phyloP scores from a whole-genome alignment of 2,329 filamentous ascomycete genomes.

The Hypoxylon sp. region DNA sequence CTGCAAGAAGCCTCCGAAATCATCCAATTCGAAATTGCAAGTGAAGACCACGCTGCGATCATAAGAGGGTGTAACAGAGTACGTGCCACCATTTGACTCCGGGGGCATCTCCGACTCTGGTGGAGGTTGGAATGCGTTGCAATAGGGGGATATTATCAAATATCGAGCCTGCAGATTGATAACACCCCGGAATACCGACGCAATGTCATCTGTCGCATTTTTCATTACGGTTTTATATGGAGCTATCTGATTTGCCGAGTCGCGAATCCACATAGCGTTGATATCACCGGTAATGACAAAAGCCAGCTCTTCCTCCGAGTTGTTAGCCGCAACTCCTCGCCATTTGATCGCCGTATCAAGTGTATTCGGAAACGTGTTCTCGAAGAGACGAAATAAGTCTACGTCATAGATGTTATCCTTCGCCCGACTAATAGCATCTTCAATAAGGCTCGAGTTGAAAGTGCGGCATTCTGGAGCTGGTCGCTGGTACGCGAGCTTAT shows the following conservation, averaged over 20 bases:
- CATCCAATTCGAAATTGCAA: conserved; percentile 97
- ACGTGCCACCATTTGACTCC: conserved; percentile 70
- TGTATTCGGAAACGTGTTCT: conserved; percentile 87
- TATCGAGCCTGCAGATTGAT: conserved; percentile 81
- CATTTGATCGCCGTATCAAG: conserved; percentile 86
- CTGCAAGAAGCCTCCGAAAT: conserved; percentile 86
- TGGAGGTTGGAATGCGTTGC: conserved; percentile 92
- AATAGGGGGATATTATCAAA: conserved; percentile 80
- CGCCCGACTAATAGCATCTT: conserved; percentile 72
- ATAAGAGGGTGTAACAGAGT: conserved; percentile 73
- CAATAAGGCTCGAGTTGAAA: conserved; percentile 78
- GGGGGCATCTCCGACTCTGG: conserved; percentile 77
- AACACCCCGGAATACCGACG: conserved; percentile 76
- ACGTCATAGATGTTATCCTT: conserved; percentile 60
- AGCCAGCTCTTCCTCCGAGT: conserved; percentile 66
- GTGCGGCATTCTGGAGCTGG: conserved; percentile 78
- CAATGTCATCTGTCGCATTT: conserved; percentile 71
- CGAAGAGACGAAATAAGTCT: conserved; percentile 84
- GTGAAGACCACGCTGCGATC: conserved; percentile 84
- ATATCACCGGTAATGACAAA: conserved; percentile 90
- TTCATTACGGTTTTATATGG: conserved; percentile 75
- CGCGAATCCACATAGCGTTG: conserved; percentile 89
- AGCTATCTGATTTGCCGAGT: conserved; percentile 82
- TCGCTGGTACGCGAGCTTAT: conserved; percentile 59
- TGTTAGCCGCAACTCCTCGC: conserved; percentile 73